phyloP scores from a whole-genome alignment of 164 flowering plant genomes.

The Sextonia rubra region DNA sequence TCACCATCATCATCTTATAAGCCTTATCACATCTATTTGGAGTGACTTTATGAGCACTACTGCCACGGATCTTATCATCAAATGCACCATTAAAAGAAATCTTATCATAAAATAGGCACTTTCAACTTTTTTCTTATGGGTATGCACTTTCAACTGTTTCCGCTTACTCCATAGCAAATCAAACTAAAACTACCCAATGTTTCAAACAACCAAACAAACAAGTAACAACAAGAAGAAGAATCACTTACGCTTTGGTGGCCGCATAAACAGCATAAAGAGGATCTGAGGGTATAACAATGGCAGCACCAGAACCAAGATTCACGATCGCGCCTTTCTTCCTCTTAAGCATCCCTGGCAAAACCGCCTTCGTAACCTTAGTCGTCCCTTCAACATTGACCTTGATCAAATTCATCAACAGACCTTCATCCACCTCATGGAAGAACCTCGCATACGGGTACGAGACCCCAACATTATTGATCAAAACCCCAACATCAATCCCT shows the following conservation, averaged over 20 bases:
- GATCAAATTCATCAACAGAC: conserved; percentile 53
- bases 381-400: conserved; percentile 78
- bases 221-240: not conserved
- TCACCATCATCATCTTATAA: too few species aligned
- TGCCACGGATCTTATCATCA: too few species aligned
- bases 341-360: conserved; percentile 74
- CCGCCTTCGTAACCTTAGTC: conserved; percentile 70
- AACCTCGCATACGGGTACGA: conserved; percentile 74
- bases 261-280: conserved; percentile 89
- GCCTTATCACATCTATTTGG: too few species aligned
- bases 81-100: too few species aligned
- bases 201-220: too few species aligned
- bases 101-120: not conserved
- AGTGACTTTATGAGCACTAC: too few species aligned
- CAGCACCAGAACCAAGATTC: conserved; percentile 82
- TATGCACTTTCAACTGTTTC: not conserved
- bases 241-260: conserved; percentile 79
- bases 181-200: not conserved
- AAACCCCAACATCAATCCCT: conserved; percentile 75
- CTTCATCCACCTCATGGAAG: conserved; percentile 76
- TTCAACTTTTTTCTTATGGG: not conserved
- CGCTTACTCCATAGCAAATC: not conserved
- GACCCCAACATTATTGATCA: conserved; percentile 81
- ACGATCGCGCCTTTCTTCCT: conserved; percentile 87
- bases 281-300: conserved; percentile 72